These are phyloP conservation scores for Cyclotella baltica DNA, from an alignment of 108 stramenopile species.

Conservation along the genomic window DNA sequence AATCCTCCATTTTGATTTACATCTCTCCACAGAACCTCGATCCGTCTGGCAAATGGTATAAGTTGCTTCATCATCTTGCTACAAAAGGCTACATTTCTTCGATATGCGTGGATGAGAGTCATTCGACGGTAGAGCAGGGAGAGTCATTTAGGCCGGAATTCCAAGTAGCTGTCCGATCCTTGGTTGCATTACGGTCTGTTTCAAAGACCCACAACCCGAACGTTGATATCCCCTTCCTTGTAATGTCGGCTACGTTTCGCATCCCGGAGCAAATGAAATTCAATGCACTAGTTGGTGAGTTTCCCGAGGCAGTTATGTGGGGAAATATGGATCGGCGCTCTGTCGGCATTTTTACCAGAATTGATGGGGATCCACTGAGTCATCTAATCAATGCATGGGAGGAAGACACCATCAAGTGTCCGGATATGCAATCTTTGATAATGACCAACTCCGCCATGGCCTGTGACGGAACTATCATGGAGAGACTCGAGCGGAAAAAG, in stretches of 20 bases:
- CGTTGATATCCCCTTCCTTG: neutral
- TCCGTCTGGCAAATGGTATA: neutral
- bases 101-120: constrained; percentile 1
- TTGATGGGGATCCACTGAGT: neutral
- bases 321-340: neutral
- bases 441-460: neutral
- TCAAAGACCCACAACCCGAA: neutral
- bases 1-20: neutral
- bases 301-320: neutral
- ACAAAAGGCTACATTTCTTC: neutral
- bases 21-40: constrained; percentile 7
- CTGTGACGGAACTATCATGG: neutral
- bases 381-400: neutral
- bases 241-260: constrained; percentile 12
- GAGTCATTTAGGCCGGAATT: constrained; percentile 23
- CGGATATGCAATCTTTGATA: neutral
- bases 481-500: neutral
- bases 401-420: neutral
- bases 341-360: neutral
- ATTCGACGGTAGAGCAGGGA: neutral
- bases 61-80: neutral
- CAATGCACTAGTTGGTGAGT: neutral
- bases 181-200: neutral
- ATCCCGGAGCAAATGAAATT: neutral
- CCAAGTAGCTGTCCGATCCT: neutral